Evolutionary conservation across 2,329 filamentous ascomycete genomes (phyloP).

Genomic region (Huntiella decipiens): DNA sequence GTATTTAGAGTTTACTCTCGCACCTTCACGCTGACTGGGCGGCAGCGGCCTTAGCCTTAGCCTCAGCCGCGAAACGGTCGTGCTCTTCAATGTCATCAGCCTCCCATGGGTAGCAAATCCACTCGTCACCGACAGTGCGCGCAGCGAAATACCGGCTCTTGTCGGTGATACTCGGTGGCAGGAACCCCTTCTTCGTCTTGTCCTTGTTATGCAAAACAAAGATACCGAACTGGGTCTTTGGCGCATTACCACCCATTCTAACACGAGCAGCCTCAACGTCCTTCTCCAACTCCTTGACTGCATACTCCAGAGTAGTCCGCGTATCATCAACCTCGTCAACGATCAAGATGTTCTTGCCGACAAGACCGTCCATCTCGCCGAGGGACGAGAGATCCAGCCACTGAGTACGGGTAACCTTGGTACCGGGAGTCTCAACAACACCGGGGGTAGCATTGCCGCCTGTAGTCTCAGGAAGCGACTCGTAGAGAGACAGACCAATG

Average conservation of each 20-base stretch:
- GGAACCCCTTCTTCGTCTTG: conserved; percentile 77
- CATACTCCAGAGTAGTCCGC: conserved; percentile 82
- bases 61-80: conserved; percentile 45
- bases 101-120: conserved; percentile 99
- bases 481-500: conserved; percentile 93
- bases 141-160: conserved; percentile 65
- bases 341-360: conserved; percentile 80
- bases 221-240: conserved; percentile 73
- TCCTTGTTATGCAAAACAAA: conserved; percentile 99
- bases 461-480: conserved; percentile 45
- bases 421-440: conserved; percentile 56
- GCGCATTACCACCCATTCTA: conserved; percentile 43
- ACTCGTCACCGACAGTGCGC: conserved; percentile 75
- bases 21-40: background rate
- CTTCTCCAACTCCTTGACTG: conserved; percentile 82
- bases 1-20: too few species aligned
- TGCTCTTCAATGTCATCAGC: conserved; percentile 87
- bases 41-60: conserved; percentile 16
- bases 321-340: conserved; percentile 95
- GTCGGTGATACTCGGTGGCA: conserved; percentile 61
- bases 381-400: conserved; percentile 85
- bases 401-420: conserved; percentile 91
- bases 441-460: conserved; percentile 27
- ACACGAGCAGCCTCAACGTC: conserved; percentile 69
- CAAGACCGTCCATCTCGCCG: conserved; percentile 66